phyloP scores from a whole-genome alignment of 371 early-diverging fungal species.

The Coemansia sp. region DNA sequence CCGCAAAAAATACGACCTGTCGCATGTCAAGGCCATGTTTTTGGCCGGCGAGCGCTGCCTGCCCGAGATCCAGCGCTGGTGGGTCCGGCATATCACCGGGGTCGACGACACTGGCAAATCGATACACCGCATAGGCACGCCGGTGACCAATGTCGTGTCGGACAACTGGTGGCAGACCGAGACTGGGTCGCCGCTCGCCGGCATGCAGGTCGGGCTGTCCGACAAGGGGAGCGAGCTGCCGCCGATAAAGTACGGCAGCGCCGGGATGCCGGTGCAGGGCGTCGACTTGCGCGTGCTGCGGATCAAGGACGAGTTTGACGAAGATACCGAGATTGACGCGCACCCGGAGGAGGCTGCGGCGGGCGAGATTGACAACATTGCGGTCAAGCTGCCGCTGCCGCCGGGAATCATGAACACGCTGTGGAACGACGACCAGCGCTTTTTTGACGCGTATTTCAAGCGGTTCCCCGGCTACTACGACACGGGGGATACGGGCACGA shows the following conservation, averaged over 20 bases:
- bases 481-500: slow-evolving; percentile 80
- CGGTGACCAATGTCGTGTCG: slow-evolving; percentile 51
- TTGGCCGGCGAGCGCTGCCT: slow-evolving; percentile 92
- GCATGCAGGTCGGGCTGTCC: slow-evolving; percentile 62
- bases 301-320: slow-evolving; percentile 53
- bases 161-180: slow-evolving; percentile 98
- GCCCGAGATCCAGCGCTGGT: slow-evolving; percentile 59
- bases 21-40: slow-evolving; percentile 69
- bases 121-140: slow-evolving; percentile 12
- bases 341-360: slow-evolving; percentile 47
- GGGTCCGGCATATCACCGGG: slow-evolving; percentile 40
- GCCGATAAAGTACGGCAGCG: slow-evolving; percentile 59
- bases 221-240: slow-evolving; percentile 50
- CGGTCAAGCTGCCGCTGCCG: slow-evolving; percentile 76
- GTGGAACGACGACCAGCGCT: slow-evolving; percentile 78
- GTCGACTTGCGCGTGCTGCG: slow-evolving; percentile 66
- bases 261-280: slow-evolving; percentile 78
- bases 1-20: slow-evolving; percentile 57
- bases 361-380: slow-evolving; percentile 72
- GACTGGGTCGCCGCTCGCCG: slow-evolving; percentile 80
- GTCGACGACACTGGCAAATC: slow-evolving; percentile 24
- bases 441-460: slow-evolving; percentile 70
- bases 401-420: slow-evolving; percentile 73
- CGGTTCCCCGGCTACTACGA: slow-evolving; percentile 83
- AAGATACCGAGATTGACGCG: slow-evolving; percentile 40